These are phyloP conservation scores for Anacardium occidentale DNA, from an alignment of 345 rosid genomes.

Conservation along the genomic window DNA sequence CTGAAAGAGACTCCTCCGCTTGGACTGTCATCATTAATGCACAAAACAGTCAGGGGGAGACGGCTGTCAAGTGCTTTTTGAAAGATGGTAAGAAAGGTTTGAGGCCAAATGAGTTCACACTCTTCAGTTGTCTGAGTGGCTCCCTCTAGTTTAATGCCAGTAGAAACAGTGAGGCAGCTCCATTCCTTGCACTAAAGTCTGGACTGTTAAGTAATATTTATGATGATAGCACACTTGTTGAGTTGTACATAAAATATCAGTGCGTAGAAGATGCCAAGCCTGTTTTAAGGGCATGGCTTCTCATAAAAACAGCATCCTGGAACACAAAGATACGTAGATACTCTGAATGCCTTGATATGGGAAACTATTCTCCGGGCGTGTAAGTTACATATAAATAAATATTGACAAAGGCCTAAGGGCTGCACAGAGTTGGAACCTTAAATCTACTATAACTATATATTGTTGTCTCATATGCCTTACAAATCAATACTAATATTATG, in stretches of 20 bases:
- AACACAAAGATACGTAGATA: conserved; percentile 37
- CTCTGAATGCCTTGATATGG: too few species aligned
- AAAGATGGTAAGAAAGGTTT: conserved; percentile 37
- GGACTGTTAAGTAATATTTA: conserved; percentile 28
- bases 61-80: conserved; percentile 31
- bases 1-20: conserved; percentile 28
- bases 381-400: conserved; percentile 33
- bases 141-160: conserved; percentile 29
- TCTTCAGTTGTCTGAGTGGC: conserved; percentile 40
- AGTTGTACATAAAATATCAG: conserved; percentile 41
- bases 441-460: conserved; percentile 33
- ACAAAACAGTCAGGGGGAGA: conserved; percentile 31
- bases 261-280: conserved; percentile 44
- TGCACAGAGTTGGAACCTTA: conserved; percentile 36
- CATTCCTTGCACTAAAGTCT: conserved; percentile 35
- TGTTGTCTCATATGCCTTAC: too few species aligned
- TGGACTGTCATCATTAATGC: conserved; percentile 40
- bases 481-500: too few species aligned
- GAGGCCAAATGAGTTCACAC: conserved; percentile 42
- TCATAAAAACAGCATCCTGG: conserved; percentile 34
- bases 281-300: conserved; percentile 28
- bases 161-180: conserved; percentile 40
- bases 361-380: conserved; percentile 43
- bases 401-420: conserved; percentile 32
- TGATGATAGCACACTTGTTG: conserved; percentile 35